Evolutionary conservation across 2,329 filamentous ascomycete species (phyloP), one percentile per base, ranked within the genome.

Genomic region (Fusarium bulbicola): DNA sequence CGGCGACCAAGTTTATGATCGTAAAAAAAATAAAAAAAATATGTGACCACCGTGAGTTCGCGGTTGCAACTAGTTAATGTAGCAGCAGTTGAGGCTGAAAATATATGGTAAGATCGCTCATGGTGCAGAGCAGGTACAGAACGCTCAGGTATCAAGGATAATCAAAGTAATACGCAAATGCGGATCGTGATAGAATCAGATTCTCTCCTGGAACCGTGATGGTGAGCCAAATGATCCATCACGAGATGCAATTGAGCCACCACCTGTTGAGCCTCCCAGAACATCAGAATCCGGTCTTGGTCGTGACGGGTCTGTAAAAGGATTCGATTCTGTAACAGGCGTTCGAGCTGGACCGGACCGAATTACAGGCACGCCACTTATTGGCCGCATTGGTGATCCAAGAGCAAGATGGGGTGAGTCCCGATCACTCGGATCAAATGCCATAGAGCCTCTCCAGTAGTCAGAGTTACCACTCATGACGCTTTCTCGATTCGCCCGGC

Each of bases 301-400:
- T 34, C 74, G 72, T 26, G 80, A 74, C 8, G 80, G 81, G 54
- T 82, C 81, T 32, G 81, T 76, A 62, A 88, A 88, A 1, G 87
- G 87, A 30, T 84, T 85, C 56, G 86, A 84, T 66, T 89, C 86
- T 64, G 88, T 87, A 21, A 92, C 82, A 2, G 91, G 88, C 7
- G 89, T 90, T 60, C 90, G 87, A 24, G 88, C 90, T 21, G 91
- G 91, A n/a, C 91, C 89, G n/a, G 89, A 86, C 69, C 90, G 86
- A 78, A 91, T 86, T 37, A 91, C 83, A n/a, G 88, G 86, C 8
- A 90, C 82, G 15, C 89, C 89, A 76, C 89, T 91, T 60, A 88
- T 85, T 36, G 88, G 88, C 50, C 88, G 85, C 87, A 90, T 90
- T 11, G 88, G 88, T 14, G 85, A 82, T 24, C 88, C 89, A 15